Base-by-base conservation (phyloP, 495 filamentous ascomycete species). In the Penicillium roqueforti region DNA sequence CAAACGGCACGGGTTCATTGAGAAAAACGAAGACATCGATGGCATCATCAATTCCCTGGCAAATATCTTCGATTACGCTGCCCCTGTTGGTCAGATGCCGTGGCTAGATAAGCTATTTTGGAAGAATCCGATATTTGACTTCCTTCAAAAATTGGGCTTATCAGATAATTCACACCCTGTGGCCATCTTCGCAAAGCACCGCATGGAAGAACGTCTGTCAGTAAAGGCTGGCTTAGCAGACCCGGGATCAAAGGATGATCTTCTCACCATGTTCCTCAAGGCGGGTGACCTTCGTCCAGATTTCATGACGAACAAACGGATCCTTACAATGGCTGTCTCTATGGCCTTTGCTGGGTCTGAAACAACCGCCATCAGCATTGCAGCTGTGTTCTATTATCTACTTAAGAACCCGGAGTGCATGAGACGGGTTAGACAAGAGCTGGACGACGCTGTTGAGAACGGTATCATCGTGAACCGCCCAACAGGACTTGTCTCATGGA, bases 301-400 rank as follows among this genome's bases (percentile, higher is more conserved):
- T 3, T 85, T 87, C 67, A 87, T 90, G 81, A 81, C 71, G 32
- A 78, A 85, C 58, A 76, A 66, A 2, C 73, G 82, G 7, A 82
- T 91, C 6, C 80, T 85, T 42, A 81, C 83, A 19, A 83, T 86
- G 73, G 82, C 81, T 45, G 76, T 81, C 2, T 78, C 74, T 41
- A 88, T 86, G 79, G 59, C 53, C 6, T 52, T 70, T 45, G 75
- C 75, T 3, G 75, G 85, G 6, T 80, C 75, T 32, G 85, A 88
- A 61, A 87, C 84, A 6, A 88, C 85, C 0, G 86, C 83, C 14
- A 86, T 86, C 50, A 80, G 76, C 18, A 71, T 88, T 1, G 69
- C 76, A 1, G 72, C 81, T 3, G 75, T 88, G 0, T 85, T 89
- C 53, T 88, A 89, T 63, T 84, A 80, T 61, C 65, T 87, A 3